Evolutionary conservation across 768 basidiomycete genomes (phyloP).

Genomic region (Tulasnella sp.): DNA sequence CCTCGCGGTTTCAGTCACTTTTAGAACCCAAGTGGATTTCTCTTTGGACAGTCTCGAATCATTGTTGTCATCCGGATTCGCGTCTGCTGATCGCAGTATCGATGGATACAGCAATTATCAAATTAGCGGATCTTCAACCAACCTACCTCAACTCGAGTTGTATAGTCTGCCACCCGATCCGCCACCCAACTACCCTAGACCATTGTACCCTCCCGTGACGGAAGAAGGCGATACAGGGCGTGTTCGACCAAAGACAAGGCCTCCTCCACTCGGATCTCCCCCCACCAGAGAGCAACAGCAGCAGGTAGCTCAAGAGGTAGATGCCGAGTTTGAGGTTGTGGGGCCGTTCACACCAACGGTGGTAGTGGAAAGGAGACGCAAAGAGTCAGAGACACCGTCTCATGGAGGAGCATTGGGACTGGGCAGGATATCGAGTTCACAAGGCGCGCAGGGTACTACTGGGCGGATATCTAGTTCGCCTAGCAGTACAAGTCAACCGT

Average conservation of each 20-base stretch:
- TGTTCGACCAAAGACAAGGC: neutral
- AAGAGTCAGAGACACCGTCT: slow-evolving; percentile 6
- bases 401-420: neutral
- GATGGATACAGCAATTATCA: too few species aligned
- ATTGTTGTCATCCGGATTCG: slow-evolving; percentile 56
- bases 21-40: slow-evolving; percentile 56
- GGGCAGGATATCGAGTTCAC: neutral
- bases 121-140: neutral
- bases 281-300: neutral
- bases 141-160: slow-evolving; percentile 4
- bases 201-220: slow-evolving; percentile 4
- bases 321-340: slow-evolving; percentile 10
- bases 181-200: slow-evolving; percentile 8
- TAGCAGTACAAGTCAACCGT: too few species aligned
- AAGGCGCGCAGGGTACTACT: too few species aligned
- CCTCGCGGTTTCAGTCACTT: slow-evolving; percentile 47
- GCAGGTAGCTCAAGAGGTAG: neutral
- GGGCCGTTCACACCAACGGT: slow-evolving; percentile 11
- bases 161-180: slow-evolving; percentile 1
- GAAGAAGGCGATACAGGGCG: neutral
- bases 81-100: slow-evolving; percentile 37
- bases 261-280: neutral
- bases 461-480: too few species aligned
- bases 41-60: slow-evolving; percentile 66
- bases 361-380: slow-evolving; percentile 5